Conservation (phyloP, 2,329 filamentous ascomycete genomes). For the Coniochaeta sp. region DNA sequence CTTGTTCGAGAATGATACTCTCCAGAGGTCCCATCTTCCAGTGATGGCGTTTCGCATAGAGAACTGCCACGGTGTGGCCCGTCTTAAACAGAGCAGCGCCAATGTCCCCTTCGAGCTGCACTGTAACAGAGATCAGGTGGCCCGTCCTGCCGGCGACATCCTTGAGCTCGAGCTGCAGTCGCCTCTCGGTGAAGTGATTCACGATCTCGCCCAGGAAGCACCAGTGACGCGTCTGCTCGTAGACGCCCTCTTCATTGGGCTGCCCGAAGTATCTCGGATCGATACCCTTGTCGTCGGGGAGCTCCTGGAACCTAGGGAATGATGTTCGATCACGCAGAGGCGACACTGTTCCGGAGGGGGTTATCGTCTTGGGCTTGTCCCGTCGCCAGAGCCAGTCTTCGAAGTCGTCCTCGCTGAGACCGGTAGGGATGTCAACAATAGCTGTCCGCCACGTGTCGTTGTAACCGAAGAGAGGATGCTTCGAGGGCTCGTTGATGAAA, state of each 20-base stretch:
- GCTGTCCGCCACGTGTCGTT: neutral
- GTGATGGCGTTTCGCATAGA: neutral
- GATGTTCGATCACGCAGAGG: neutral
- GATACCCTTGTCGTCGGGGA: neutral
- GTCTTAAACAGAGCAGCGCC: neutral
- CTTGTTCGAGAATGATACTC: neutral
- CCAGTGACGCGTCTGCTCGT: neutral
- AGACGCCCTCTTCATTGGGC: no score
- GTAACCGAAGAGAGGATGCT: neutral
- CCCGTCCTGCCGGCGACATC: neutral
- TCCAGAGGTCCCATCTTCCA: neutral
- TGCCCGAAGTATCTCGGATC: neutral
- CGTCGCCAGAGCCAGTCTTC: conserved; percentile 5
- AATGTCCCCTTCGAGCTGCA: neutral
- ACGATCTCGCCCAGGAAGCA: neutral
- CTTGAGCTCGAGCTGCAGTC: neutral
- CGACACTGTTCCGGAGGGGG: no score
- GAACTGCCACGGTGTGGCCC: neutral
- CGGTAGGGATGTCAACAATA: neutral
- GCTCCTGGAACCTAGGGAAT: neutral
- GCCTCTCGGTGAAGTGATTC: neutral
- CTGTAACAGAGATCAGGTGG: neutral
- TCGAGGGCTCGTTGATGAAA: neutral
- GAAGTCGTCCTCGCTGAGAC: neutral
- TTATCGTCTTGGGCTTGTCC: no score